Percentiles rank a stretch among this genome's conserved stretches.
These are phyloP conservation scores for Suaeda aralocaspica DNA, from an alignment of 148 eudicot species.

Conservation along the genomic window DNA sequence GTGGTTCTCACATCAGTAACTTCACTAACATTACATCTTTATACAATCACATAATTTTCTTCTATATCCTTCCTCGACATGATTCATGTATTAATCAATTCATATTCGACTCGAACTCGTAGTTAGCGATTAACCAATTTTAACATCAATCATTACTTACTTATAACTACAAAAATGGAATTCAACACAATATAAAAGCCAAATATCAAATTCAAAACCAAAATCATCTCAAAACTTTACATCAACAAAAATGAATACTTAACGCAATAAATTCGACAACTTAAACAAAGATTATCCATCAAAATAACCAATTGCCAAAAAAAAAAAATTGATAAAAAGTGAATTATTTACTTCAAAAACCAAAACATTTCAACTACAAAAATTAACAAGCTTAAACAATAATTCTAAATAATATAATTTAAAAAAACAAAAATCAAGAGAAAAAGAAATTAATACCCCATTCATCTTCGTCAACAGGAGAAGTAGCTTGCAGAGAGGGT, in stretches of 20 bases:
- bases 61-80: too few species aligned
- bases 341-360: not conserved
- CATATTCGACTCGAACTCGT: too few species aligned
- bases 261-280: not conserved
- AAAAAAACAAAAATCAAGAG: too few species aligned
- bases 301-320: too few species aligned
- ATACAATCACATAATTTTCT: too few species aligned
- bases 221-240: not conserved
- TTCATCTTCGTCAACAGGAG: conserved; percentile 53
- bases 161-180: not conserved
- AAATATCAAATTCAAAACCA: not conserved
- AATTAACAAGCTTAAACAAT: too few species aligned
- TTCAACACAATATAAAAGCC: not conserved
- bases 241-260: not conserved
- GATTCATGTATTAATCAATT: too few species aligned
- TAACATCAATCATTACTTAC: not conserved
- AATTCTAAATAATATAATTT: not conserved
- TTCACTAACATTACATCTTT: too few species aligned
- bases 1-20: too few species aligned
- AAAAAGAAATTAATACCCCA: conserved; percentile 42
- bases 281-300: too few species aligned
- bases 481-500: conserved; percentile 45
- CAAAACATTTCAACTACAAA: not conserved
- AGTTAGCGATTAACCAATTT: not conserved
- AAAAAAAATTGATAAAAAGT: not conserved